Conservation (phyloP, 805 yeast genomes). For the Cyberlindnera mississippiensis region DNA sequence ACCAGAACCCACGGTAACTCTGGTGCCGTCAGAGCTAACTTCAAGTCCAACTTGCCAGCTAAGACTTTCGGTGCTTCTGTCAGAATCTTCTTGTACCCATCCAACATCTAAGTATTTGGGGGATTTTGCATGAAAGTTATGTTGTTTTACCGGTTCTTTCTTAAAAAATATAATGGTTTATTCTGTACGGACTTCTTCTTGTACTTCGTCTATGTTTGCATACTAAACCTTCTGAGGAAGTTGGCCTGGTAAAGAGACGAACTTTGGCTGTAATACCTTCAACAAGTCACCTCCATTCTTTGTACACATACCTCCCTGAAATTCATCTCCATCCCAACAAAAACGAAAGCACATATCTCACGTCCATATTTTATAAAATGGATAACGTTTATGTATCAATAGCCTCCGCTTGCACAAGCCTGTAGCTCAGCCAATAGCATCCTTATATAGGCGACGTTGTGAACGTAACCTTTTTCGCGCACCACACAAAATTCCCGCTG, state of each 20-base stretch:
- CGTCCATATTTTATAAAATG: background rate
- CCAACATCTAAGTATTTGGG: constrained; percentile 75
- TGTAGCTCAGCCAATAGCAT: too few relatives aligned
- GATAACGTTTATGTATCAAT: background rate
- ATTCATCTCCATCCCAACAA: background rate
- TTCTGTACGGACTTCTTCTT: constrained; percentile 3
- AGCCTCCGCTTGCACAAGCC: too few relatives aligned
- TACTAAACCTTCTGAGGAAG: too few relatives aligned
- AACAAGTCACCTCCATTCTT: background rate
- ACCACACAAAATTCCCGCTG: background rate
- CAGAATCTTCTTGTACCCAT: constrained; percentile 99
- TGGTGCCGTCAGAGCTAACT: constrained; percentile 98
- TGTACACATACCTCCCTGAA: constrained; percentile 6
- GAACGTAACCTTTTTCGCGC: background rate
- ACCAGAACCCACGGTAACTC: constrained; percentile 98
- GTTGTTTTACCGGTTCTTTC: constrained; percentile 18
- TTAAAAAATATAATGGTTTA: constrained; percentile 19
- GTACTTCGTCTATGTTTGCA: too few relatives aligned
- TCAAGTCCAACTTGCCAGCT: constrained; percentile 98
- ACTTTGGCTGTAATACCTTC: background rate
- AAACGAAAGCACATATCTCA: background rate
- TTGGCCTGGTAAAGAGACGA: background rate
- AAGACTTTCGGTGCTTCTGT: constrained; percentile 99
- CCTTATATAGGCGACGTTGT: too few relatives aligned
- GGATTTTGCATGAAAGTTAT: constrained; percentile 17